Conservation (phyloP, 495 filamentous ascomycete species). For the Niebla homalea region DNA sequence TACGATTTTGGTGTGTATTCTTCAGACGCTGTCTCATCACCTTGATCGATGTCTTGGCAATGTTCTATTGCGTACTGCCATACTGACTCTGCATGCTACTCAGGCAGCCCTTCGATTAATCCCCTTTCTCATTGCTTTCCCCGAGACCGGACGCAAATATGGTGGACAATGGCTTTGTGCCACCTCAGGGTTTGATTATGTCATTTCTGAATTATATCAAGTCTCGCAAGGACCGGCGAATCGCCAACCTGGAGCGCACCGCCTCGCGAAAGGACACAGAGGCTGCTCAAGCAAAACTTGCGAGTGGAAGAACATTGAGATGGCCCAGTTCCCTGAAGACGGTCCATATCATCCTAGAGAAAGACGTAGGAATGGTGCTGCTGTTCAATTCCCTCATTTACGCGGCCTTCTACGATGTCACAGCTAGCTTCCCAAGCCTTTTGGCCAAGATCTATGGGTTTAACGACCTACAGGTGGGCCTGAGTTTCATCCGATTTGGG, state of each 20-base stretch:
- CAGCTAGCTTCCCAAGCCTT: conserved; percentile 43
- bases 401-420: conserved; percentile 40
- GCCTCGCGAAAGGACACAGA: conserved; percentile 17
- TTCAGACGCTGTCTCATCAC: too few relatives aligned
- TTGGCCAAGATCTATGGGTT: conserved; percentile 50
- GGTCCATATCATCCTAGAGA: conserved; percentile 46
- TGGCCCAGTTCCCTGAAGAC: conserved; percentile 56
- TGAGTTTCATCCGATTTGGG: conserved; percentile 37
- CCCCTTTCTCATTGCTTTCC: conserved; percentile 29
- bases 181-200: conserved; percentile 21
- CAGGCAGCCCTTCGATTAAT: conserved; percentile 28
- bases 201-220: conserved; percentile 29
- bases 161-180: conserved; percentile 36
- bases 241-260: conserved; percentile 12
- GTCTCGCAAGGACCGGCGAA: conserved; percentile 12
- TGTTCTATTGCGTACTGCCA: too few relatives aligned
- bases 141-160: conserved; percentile 41
- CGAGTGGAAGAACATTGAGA: conserved; percentile 33
- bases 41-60: too few relatives aligned
- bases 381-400: conserved; percentile 43
- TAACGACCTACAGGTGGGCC: conserved; percentile 52
- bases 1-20: conserved; percentile 26
- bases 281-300: conserved; percentile 17
- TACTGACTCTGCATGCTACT: too few relatives aligned
- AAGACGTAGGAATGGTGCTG: conserved; percentile 48